Conservation (phyloP, 768 basidiomycete genomes). For the Phaffia australis region DNA sequence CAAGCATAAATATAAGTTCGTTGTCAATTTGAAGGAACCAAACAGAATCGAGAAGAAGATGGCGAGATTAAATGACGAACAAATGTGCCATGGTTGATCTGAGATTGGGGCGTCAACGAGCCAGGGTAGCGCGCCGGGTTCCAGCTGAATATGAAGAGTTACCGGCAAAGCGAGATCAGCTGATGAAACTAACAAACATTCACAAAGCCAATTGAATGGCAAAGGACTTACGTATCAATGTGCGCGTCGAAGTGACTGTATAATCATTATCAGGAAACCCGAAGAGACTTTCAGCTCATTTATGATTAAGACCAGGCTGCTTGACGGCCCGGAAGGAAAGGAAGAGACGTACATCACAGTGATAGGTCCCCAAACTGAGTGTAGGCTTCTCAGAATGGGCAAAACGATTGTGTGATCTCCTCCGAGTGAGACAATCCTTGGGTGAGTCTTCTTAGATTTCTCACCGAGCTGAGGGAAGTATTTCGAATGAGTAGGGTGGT, state of each 20-base stretch:
- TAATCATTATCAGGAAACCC: slow-evolving; percentile 29
- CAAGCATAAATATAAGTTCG: neutral
- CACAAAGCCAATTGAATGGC: slow-evolving; percentile 28
- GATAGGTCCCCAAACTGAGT: slow-evolving; percentile 63
- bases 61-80: neutral
- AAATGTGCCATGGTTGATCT: slow-evolving; percentile 72
- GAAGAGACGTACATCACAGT: slow-evolving; percentile 46
- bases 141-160: slow-evolving; percentile 18
- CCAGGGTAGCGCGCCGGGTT: slow-evolving; percentile 39
- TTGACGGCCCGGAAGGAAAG: neutral
- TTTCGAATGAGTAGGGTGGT: neutral
- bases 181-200: neutral
- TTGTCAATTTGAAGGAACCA: neutral
- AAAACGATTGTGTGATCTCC: slow-evolving; percentile 45
- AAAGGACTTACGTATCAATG: slow-evolving; percentile 55
- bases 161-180: neutral
- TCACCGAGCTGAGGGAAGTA: slow-evolving; percentile 36
- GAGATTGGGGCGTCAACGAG: slow-evolving; percentile 45
- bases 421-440: slow-evolving; percentile 68
- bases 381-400: slow-evolving; percentile 67
- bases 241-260: slow-evolving; percentile 70
- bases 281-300: neutral
- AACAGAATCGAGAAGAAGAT: neutral
- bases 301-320: too few relatives aligned
- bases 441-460: slow-evolving; percentile 44